These are phyloP conservation scores for Tubosaeta sp. DNA, from an alignment of 768 basidiomycete species.

Conservation along the genomic window DNA sequence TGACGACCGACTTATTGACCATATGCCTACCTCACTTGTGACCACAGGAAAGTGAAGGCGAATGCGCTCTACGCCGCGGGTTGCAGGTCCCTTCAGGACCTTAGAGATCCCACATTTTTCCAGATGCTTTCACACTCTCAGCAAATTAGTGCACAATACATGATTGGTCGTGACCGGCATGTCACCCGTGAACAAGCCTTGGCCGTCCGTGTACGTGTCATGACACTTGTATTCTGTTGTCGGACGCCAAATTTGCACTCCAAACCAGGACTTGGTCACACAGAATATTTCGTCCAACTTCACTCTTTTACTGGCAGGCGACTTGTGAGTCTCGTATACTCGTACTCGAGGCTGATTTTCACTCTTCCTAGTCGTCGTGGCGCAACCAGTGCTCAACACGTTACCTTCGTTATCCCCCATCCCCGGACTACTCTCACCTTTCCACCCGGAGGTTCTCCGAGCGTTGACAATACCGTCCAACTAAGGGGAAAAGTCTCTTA, in stretches of 20 bases:
- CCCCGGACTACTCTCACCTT: constrained; percentile 6
- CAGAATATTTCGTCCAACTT: constrained; percentile 44
- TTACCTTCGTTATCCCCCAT: constrained; percentile 17
- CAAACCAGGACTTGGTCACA: constrained; percentile 44
- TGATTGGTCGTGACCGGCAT: constrained; percentile 33
- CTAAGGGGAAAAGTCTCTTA: constrained; percentile 3
- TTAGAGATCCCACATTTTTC: constrained; percentile 36
- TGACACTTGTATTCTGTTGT: not conserved
- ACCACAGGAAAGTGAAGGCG: constrained; percentile 29
- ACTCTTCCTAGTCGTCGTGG: constrained; percentile 44
- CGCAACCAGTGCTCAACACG: constrained; percentile 7
- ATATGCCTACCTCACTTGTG: not conserved
- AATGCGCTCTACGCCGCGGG: constrained; percentile 48
- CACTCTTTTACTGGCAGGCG: constrained; percentile 48
- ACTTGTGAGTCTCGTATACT: constrained; percentile 49
- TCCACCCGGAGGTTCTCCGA: constrained; percentile 15
- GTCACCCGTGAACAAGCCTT: constrained; percentile 42
- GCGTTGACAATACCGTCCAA: constrained; percentile 13
- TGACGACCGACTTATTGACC: constrained; percentile 1
- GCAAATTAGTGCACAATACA: constrained; percentile 38
- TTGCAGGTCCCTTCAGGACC: constrained; percentile 40
- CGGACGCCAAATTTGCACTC: not conserved
- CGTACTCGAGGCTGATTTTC: not conserved
- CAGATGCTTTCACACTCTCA: constrained; percentile 37
- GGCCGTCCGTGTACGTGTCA: constrained; percentile 38